These are phyloP conservation scores for Diversispora epigaea DNA, from an alignment of 192 early-diverging fungal species.

Conservation along the genomic window DNA sequence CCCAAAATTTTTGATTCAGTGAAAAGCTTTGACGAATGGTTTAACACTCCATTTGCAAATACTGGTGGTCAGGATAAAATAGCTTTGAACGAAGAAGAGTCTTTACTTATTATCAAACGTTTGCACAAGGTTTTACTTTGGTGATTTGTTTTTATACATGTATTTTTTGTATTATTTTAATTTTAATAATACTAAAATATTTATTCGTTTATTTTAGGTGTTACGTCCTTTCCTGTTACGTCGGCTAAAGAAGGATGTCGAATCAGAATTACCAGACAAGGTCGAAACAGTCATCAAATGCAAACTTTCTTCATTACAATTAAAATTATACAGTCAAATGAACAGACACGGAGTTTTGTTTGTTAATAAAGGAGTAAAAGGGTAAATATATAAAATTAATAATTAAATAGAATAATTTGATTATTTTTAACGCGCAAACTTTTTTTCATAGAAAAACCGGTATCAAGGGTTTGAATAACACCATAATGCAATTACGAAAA, in stretches of 20 bases:
- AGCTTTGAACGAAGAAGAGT: constrained; percentile 97
- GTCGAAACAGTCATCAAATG: constrained; percentile 92
- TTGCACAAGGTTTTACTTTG: constrained; percentile 74
- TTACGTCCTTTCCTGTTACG: constrained; percentile 96
- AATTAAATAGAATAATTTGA: background rate
- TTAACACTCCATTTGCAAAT: constrained; percentile 91
- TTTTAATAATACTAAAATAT: background rate
- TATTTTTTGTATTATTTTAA: background rate
- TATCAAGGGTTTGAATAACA: constrained; percentile 86
- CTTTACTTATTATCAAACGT: constrained; percentile 91
- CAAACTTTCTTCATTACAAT: constrained; percentile 85
- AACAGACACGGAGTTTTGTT: constrained; percentile 72
- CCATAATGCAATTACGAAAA: constrained; percentile 98
- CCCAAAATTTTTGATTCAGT: constrained; percentile 96
- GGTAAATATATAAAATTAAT: constrained; percentile 43
- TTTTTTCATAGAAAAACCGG: constrained; percentile 48
- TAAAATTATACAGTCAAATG: constrained; percentile 83
- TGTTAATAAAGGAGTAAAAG: constrained; percentile 61
- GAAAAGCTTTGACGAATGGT: constrained; percentile 99
- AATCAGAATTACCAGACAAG: constrained; percentile 96
- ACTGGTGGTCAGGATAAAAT: constrained; percentile 82
- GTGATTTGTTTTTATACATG: background rate
- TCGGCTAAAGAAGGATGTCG: constrained; percentile 97
- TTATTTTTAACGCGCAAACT: constrained; percentile 3
- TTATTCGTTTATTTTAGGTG: constrained; percentile 39